Evolutionary conservation across 2,329 filamentous ascomycete species (phyloP), one percentile per base, ranked within the genome.

Genomic region (Hymenoscyphus occultus): DNA sequence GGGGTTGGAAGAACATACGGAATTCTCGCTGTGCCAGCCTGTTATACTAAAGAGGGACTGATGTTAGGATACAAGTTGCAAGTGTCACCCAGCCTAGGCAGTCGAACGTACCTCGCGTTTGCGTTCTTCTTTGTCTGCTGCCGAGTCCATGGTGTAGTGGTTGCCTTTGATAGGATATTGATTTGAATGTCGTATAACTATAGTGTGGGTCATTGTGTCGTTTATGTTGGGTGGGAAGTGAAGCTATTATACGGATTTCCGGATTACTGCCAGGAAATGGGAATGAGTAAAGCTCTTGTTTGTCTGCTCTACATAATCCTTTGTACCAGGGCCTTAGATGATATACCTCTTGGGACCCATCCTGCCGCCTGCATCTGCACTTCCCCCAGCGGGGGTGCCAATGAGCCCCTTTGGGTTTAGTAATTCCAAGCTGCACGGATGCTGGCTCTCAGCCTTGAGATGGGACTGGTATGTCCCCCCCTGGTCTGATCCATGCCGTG

Each of bases 11-110:
- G 48, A 51, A 71, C 77, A 69, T 78, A 80, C 78, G 77, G 68
- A 80, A 80, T 68, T 80, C 77, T 69, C 78, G 71, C 64, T 80
- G 78, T 58, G 78, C 78, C 68, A 80, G 77, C 59, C 78, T 75
- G 66, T 80, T 80, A 69, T 76, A 76, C 75, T 76, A 31, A 19
- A 63, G 10, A 16, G n/a, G 9, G 61, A 22, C 10, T 61, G 62
- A 31, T 61, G 58, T n/a, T 60, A 61, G 45, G 28, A 40, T 48
- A 40, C 13, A 10, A 57, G n/a, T 35, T 13, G 19, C 19, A 32
- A 58, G 22, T 35, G 19, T 51, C 45, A 22, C 42, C 28, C 39
- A 42, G 4, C 28, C 5, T 35, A 39, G 16, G 28, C 16, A 31
- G 3, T 42, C 58, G 59, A 59, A 65, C 69, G 45, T 71, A 75